phyloP scores from a whole-genome alignment of 345 rosid genomes.

The Lepidium africanum region DNA sequence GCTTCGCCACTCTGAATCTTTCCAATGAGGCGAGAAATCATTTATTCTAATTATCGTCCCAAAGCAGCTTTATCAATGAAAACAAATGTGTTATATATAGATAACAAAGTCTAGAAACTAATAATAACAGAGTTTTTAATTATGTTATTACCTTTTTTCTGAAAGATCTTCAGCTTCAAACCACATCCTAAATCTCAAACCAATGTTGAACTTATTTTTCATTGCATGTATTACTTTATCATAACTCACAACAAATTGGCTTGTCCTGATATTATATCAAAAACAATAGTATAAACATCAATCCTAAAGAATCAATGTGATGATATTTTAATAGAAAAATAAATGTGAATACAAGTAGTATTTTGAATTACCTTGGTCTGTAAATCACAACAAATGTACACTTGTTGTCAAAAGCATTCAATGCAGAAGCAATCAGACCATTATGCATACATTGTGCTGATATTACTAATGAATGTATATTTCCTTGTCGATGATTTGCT shows the following conservation, averaged over 20 bases:
- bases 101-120: background rate
- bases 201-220: background rate
- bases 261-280: background rate
- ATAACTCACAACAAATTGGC: background rate
- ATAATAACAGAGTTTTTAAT: background rate
- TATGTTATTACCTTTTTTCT: background rate
- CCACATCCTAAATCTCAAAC: background rate
- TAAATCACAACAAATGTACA: background rate
- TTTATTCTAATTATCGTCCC: background rate
- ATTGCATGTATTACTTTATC: background rate
- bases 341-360: background rate
- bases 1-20: background rate
- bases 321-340: background rate
- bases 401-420: background rate
- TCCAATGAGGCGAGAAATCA: background rate
- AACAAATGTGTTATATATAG: background rate
- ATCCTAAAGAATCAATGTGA: background rate
- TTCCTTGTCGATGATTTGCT: background rate
- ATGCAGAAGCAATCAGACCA: background rate
- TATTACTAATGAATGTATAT: background rate
- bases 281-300: background rate
- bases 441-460: background rate
- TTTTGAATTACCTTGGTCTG: background rate
- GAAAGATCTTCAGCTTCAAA: background rate
- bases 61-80: background rate